A percentile compares a stretch with the other conserved stretches of the same genome.
Evolutionary conservation across 345 rosid species (phyloP).

Genomic region (Rhizophora mangle): DNA sequence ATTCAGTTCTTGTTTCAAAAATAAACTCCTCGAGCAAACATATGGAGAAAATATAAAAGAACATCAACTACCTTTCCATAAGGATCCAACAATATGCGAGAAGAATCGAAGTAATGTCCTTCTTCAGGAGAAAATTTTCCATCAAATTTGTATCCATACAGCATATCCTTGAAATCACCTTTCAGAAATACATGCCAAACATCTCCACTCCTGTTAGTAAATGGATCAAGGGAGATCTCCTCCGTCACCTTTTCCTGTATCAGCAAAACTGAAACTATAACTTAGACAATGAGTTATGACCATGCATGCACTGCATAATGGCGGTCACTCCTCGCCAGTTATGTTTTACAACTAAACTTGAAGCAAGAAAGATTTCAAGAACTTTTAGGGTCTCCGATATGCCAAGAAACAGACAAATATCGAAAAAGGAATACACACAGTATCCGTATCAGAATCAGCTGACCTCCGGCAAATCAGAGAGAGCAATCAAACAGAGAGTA

Average conservation of each 20-base stretch:
- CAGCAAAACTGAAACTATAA: background rate
- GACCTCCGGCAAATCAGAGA: slow-evolving; percentile 68
- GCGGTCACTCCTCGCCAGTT: too few relatives aligned
- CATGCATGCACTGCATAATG: too few relatives aligned
- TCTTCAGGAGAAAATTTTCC: slow-evolving; percentile 66
- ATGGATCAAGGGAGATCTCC: slow-evolving; percentile 66
- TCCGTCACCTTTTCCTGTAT: slow-evolving; percentile 69
- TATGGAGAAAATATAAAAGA: background rate
- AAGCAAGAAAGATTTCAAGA: background rate
- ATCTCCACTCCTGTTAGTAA: slow-evolving; percentile 67
- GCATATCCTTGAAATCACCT: slow-evolving; percentile 68
- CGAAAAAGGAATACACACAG: background rate
- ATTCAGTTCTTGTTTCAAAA: background rate
- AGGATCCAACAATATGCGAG: slow-evolving; percentile 76
- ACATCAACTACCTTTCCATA: slow-evolving; percentile 59
- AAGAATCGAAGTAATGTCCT: slow-evolving; percentile 63
- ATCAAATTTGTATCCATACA: slow-evolving; percentile 77
- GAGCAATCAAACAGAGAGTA: slow-evolving; percentile 62
- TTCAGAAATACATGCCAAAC: slow-evolving; percentile 77
- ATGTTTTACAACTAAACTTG: background rate
- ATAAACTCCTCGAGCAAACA: background rate
- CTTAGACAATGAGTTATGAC: too few relatives aligned
- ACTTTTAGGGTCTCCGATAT: background rate
- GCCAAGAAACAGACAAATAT: background rate
- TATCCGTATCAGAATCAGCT: background rate